Evolutionary conservation across 371 early-diverging fungal genomes (phyloP).

Genomic region (Chytridium lagenaria): DNA sequence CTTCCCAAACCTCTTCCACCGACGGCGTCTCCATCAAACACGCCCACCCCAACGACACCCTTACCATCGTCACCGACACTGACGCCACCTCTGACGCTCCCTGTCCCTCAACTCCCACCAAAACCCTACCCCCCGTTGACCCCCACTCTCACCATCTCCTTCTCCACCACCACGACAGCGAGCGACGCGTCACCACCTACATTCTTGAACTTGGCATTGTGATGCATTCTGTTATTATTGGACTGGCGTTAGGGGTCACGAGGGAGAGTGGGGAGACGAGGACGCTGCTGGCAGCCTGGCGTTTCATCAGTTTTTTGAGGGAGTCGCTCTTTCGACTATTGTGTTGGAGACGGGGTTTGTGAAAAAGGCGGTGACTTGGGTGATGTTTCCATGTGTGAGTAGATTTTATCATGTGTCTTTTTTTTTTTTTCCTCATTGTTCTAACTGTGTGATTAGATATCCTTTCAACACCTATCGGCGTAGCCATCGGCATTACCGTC

Average conservation of each 20-base stretch:
- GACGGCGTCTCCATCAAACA: no score
- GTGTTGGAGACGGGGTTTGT: background rate
- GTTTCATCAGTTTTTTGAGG: constrained; percentile 93
- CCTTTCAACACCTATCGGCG: constrained; percentile 63
- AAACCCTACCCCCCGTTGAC: background rate
- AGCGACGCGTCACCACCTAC: background rate
- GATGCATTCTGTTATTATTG: constrained; percentile 76
- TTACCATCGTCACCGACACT: background rate
- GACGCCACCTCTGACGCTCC: background rate
- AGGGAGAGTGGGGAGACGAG: constrained; percentile 72
- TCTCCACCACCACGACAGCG: background rate
- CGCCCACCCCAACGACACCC: no score
- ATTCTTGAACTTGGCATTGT: constrained; percentile 38
- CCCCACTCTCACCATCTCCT: background rate
- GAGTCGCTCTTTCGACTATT: no score
- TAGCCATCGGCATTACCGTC: constrained; percentile 69
- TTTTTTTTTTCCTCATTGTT: constrained; percentile 49
- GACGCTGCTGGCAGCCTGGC: constrained; percentile 77
- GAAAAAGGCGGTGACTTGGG: background rate
- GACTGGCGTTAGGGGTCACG: constrained; percentile 70
- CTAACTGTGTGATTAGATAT: constrained; percentile 41
- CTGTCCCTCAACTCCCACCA: background rate
- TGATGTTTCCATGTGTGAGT: background rate
- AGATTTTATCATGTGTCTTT: background rate
- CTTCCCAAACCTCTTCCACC: background rate